A percentile compares a stretch with the other conserved stretches of the same genome.
Evolutionary conservation across 495 filamentous ascomycete species (phyloP).

Genomic region (Aspergillus sclerotiicarbonarius): DNA sequence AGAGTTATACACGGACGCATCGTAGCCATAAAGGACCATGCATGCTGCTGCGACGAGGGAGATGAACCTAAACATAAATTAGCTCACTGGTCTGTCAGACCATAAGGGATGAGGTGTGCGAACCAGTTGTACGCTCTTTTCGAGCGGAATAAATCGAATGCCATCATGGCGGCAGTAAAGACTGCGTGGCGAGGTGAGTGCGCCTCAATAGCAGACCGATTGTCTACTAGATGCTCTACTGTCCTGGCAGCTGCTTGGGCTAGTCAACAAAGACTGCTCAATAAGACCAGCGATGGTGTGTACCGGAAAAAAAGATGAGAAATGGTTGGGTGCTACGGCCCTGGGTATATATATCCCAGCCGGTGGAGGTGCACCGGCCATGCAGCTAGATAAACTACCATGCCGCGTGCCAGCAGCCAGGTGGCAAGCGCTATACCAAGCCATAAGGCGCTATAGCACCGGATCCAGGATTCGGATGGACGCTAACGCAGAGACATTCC

Average conservation of each 20-base stretch:
- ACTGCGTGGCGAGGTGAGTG: slow-evolving; percentile 5
- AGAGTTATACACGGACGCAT: slow-evolving; percentile 65
- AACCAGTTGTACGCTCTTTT: slow-evolving; percentile 44
- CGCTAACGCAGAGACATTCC: slow-evolving; percentile 1
- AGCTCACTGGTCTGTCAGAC: background rate
- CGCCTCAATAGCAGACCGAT: background rate
- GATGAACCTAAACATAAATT: slow-evolving; percentile 48
- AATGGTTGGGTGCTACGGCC: background rate
- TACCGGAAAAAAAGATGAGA: background rate
- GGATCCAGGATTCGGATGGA: background rate
- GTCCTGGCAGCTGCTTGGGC: background rate
- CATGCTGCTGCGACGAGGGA: slow-evolving; percentile 61
- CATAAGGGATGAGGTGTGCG: background rate
- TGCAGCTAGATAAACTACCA: slow-evolving; percentile 4
- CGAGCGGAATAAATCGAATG: slow-evolving; percentile 15
- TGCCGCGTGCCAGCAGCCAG: slow-evolving; percentile 6
- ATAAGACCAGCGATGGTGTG: background rate
- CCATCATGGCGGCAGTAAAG: slow-evolving; percentile 9
- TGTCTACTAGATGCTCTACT: background rate
- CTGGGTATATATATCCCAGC: slow-evolving; percentile 2
- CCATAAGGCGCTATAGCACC: slow-evolving; percentile 1
- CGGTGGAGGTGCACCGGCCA: background rate
- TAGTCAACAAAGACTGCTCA: background rate
- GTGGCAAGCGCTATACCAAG: slow-evolving; percentile 5
- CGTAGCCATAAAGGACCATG: slow-evolving; percentile 67